These are phyloP conservation scores for Musa itinerans DNA, from an alignment of 176 grass and related monocot genomes.

Conservation along the genomic window DNA sequence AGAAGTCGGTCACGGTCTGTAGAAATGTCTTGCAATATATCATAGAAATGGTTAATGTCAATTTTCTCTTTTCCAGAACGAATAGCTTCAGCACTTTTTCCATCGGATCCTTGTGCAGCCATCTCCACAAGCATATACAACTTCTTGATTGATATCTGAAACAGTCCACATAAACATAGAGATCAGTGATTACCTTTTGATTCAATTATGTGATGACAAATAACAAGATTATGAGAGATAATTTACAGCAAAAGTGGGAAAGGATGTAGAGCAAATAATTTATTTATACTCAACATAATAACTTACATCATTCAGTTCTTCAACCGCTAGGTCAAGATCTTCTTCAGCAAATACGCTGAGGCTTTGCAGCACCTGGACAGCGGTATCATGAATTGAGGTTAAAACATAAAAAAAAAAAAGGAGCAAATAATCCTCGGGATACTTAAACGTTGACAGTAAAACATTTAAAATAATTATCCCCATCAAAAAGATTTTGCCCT, in stretches of 20 bases:
- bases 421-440: neutral
- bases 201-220: too few species aligned
- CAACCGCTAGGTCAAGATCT: constrained; percentile 63
- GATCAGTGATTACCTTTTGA: too few species aligned
- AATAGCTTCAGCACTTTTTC: constrained; percentile 67
- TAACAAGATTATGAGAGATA: neutral
- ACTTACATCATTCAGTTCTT: constrained; percentile 75
- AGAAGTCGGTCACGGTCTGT: constrained; percentile 11
- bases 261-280: too few species aligned
- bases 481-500: too few species aligned
- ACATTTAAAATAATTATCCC: too few species aligned
- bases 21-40: constrained; percentile 69
- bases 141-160: constrained; percentile 45
- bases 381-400: neutral
- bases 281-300: too few species aligned
- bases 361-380: constrained; percentile 51
- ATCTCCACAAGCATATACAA: constrained; percentile 89
- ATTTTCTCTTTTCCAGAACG: constrained; percentile 75
- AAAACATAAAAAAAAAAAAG: constrained; percentile 1
- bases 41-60: constrained; percentile 84
- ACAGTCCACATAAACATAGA: too few species aligned
- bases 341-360: constrained; percentile 61
- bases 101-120: constrained; percentile 61
- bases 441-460: neutral
- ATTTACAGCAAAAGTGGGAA: neutral